These are phyloP conservation scores for Fusarium camptoceras DNA, from an alignment of 2,329 filamentous ascomycete species.

Conservation along the genomic window DNA sequence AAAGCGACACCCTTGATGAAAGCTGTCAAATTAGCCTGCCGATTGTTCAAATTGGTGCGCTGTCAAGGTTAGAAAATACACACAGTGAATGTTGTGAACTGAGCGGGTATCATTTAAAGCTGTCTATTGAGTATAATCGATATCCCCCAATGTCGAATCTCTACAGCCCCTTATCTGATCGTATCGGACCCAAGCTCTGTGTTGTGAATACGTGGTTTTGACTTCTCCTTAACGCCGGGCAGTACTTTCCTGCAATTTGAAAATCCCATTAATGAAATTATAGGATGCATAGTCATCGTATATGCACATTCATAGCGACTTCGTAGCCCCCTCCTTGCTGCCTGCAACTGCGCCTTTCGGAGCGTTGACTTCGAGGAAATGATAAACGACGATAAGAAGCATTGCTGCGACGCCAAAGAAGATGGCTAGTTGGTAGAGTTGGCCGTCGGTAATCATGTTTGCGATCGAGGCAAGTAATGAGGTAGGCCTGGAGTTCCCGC, in stretches of 20 bases:
- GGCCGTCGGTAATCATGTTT: conserved; percentile 93
- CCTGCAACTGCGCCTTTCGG: conserved; percentile 24
- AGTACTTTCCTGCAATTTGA: conserved; percentile 25
- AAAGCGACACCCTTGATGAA: not conserved
- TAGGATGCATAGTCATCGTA: conserved; percentile 22
- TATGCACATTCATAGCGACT: conserved; percentile 34
- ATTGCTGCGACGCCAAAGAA: conserved; percentile 91
- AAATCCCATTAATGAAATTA: conserved; percentile 22
- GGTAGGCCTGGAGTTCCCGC: conserved; percentile 18
- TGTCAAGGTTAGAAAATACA: not conserved
- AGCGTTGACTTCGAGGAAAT: conserved; percentile 95
- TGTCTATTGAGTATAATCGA: conserved; percentile 12
- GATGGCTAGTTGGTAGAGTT: conserved; percentile 91
- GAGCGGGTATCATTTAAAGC: not conserved
- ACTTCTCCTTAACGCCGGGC: conserved; percentile 39
- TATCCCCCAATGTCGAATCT: not conserved
- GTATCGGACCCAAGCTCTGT: conserved; percentile 10
- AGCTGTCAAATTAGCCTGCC: not conserved
- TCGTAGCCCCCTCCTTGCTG: conserved; percentile 23
- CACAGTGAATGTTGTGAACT: not conserved
- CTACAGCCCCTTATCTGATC: conserved; percentile 7
- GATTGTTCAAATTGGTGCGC: not conserved
- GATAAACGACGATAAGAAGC: conserved; percentile 93
- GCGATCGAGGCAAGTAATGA: conserved; percentile 25
- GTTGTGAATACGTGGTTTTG: conserved; percentile 8